These are phyloP conservation scores for Cladorrhinum sp. DNA, from an alignment of 2,329 filamentous ascomycete species.

Conservation along the genomic window DNA sequence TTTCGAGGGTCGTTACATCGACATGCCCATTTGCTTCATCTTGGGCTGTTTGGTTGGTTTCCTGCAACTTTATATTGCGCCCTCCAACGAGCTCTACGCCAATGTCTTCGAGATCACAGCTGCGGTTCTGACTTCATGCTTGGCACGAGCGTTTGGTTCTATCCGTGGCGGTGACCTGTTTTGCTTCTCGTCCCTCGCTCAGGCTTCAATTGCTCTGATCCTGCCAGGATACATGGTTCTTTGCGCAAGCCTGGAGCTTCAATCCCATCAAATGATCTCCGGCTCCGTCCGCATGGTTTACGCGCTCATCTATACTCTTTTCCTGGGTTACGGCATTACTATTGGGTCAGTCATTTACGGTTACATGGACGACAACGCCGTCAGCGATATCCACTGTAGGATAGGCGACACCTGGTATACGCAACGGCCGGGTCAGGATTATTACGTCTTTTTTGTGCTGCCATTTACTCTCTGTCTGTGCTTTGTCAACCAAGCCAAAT, in stretches of 20 bases:
- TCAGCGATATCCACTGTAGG: slow-evolving; percentile 43
- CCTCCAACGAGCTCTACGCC: slow-evolving; percentile 62
- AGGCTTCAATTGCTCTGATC: slow-evolving; percentile 73
- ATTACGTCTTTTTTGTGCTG: slow-evolving; percentile 57
- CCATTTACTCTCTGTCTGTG: slow-evolving; percentile 64
- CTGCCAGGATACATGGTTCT: slow-evolving; percentile 68
- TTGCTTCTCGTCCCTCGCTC: slow-evolving; percentile 69
- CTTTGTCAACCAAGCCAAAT: slow-evolving; percentile 69
- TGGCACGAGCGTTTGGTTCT: slow-evolving; percentile 67
- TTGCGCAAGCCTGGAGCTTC: slow-evolving; percentile 58
- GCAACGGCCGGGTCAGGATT: slow-evolving; percentile 46
- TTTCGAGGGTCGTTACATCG: slow-evolving; percentile 72
- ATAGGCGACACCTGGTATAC: slow-evolving; percentile 26
- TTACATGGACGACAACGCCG: slow-evolving; percentile 54
- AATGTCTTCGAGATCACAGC: slow-evolving; percentile 49
- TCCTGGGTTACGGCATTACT: slow-evolving; percentile 70
- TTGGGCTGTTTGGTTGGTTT: slow-evolving; percentile 72
- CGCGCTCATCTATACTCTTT: slow-evolving; percentile 69
- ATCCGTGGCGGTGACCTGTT: slow-evolving; percentile 58
- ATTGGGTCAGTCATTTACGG: slow-evolving; percentile 64
- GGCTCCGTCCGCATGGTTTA: slow-evolving; percentile 73
- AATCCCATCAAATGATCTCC: slow-evolving; percentile 65
- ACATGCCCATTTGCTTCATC: slow-evolving; percentile 73
- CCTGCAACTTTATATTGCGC: slow-evolving; percentile 71
- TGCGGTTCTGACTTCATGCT: slow-evolving; percentile 62